phyloP scores from a whole-genome alignment of 129 eudicot species.

The Flaveria sonorensis region DNA sequence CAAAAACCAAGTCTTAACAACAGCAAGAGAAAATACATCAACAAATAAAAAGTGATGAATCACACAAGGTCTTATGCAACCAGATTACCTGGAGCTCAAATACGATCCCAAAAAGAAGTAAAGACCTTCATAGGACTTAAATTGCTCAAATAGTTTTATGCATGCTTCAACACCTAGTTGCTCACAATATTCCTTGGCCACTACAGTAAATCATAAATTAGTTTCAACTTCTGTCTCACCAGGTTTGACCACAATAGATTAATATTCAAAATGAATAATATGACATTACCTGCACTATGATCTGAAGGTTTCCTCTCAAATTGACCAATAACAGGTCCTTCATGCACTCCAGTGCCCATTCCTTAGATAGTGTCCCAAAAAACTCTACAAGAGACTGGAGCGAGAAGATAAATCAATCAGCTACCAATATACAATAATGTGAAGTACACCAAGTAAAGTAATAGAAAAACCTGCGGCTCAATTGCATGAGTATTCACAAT shows the following conservation, averaged over 20 bases:
- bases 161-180: constrained; percentile 25
- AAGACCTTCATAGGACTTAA: constrained; percentile 17
- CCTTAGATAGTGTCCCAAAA: constrained; percentile 14
- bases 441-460: background rate
- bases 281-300: constrained; percentile 21
- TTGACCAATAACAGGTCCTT: constrained; percentile 14
- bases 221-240: background rate
- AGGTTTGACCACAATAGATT: background rate
- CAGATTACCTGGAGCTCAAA: constrained; percentile 22
- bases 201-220: background rate
- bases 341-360: constrained; percentile 24
- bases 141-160: constrained; percentile 13
- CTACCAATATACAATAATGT: background rate
- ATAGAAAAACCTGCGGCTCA: constrained; percentile 80
- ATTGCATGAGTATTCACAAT: constrained; percentile 95
- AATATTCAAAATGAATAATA: background rate
- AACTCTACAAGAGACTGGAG: constrained; percentile 19
- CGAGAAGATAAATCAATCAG: background rate
- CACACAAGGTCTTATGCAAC: background rate
- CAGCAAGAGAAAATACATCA: background rate
- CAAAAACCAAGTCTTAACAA: background rate
- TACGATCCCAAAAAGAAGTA: constrained; percentile 20
- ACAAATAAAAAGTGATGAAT: background rate
- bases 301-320: constrained; percentile 26
- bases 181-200: constrained; percentile 21